These are phyloP conservation scores for Sclerotinia spermophila DNA, from an alignment of 2,329 filamentous ascomycete genomes.

Conservation along the genomic window DNA sequence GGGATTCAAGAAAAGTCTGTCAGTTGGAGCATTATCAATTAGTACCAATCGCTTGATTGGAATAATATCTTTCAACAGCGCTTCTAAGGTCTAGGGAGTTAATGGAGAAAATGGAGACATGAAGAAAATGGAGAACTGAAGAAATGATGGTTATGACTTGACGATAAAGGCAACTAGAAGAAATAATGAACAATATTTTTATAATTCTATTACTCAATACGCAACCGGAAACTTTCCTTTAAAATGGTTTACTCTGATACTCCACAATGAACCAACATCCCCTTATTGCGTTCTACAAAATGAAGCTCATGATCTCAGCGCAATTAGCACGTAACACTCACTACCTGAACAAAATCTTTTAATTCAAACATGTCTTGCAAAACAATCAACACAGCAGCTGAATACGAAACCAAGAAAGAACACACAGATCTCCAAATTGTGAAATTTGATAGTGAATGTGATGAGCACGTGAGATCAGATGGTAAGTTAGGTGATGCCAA, in stretches of 20 bases:
- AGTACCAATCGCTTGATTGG: background rate
- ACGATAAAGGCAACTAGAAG: background rate
- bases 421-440: no score
- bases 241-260: no score
- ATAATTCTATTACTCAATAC: background rate
- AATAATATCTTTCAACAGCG: background rate
- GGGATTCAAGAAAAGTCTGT: background rate
- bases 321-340: background rate
- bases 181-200: background rate
- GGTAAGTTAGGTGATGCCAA: background rate
- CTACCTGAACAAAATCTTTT: background rate
- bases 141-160: constrained; percentile 4
- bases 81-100: background rate
- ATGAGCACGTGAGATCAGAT: background rate
- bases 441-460: background rate
- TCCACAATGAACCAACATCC: background rate
- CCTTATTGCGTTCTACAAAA: no score
- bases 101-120: background rate
- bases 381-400: background rate
- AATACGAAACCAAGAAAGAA: background rate
- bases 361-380: background rate
- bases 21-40: background rate
- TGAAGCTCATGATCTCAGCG: background rate
- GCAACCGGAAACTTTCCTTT: background rate
- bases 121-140: background rate